phyloP scores from a whole-genome alignment of 2,329 filamentous ascomycete species.

The Colletotrichum plurivorum region DNA sequence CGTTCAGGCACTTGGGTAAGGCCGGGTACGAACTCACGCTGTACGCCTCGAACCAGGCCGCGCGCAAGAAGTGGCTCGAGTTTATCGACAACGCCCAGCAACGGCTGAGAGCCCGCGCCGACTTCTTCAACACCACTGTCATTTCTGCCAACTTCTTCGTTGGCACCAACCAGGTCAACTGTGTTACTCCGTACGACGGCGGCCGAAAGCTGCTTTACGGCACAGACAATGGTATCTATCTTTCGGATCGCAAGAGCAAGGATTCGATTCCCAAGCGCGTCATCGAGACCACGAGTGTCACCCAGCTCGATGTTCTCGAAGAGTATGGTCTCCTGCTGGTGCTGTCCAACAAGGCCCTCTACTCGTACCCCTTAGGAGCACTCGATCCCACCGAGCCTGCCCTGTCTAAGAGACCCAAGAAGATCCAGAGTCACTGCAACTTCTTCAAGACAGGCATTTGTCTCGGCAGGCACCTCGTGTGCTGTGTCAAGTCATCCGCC shows the following conservation, averaged over 20 bases:
- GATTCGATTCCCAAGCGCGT: conserved; percentile 86
- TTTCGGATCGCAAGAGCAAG: conserved; percentile 91
- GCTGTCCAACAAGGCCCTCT: conserved; percentile 91
- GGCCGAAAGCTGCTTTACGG: conserved; percentile 95
- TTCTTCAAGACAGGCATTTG: conserved; percentile 99
- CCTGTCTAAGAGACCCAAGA: conserved; percentile 88
- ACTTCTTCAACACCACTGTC: conserved; percentile 85
- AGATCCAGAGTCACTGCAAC: conserved; percentile 97
- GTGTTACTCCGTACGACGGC: conserved; percentile 94
- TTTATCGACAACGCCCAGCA: conserved; percentile 93
- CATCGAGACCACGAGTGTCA: conserved; percentile 88
- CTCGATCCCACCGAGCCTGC: conserved; percentile 87
- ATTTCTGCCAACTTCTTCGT: conserved; percentile 74
- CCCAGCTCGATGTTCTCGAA: conserved; percentile 95
- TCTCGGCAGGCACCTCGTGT: conserved; percentile 92
- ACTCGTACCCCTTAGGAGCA: conserved; percentile 89
- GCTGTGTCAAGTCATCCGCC: conserved; percentile 94
- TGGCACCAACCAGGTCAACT: conserved; percentile 87
- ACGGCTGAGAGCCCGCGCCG: conserved; percentile 86
- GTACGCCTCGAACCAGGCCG: conserved; percentile 87
- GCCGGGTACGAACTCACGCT: conserved; percentile 94
- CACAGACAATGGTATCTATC: conserved; percentile 93
- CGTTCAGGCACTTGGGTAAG: conserved; percentile 95
- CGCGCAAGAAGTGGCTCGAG: conserved; percentile 97
- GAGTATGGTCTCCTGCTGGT: conserved; percentile 94